These are phyloP conservation scores for Aspergillus arachidicola DNA, from an alignment of 2,329 filamentous ascomycete species.

Conservation along the genomic window DNA sequence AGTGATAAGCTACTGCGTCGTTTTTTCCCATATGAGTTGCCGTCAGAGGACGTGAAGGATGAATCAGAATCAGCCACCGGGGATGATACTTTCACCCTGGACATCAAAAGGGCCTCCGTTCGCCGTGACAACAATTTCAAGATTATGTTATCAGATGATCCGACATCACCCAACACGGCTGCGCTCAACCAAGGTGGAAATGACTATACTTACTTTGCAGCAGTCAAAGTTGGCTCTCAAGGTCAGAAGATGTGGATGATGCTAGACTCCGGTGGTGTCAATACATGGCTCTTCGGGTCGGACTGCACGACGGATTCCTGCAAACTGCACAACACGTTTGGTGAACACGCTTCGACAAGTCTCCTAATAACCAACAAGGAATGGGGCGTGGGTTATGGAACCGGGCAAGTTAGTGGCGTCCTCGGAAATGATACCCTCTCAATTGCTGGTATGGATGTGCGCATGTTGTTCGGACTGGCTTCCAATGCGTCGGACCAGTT, in stretches of 20 bases:
- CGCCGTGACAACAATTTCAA: constrained; percentile 54
- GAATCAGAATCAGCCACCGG: constrained; percentile 17
- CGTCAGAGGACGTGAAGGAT: constrained; percentile 22
- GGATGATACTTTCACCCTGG: constrained; percentile 32
- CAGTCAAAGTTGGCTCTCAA: constrained; percentile 53
- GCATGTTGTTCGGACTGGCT: constrained; percentile 73
- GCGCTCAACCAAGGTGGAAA: constrained; percentile 57
- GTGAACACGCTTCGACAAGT: constrained; percentile 65
- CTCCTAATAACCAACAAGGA: constrained; percentile 55
- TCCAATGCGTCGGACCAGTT: constrained; percentile 74
- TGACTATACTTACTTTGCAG: constrained; percentile 58
- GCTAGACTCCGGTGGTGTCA: constrained; percentile 60
- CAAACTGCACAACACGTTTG: constrained; percentile 69
- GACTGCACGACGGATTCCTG: constrained; percentile 70
- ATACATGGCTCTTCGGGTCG: constrained; percentile 81
- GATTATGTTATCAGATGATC: constrained; percentile 44
- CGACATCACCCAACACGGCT: constrained; percentile 49
- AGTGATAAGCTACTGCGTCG: constrained; percentile 28
- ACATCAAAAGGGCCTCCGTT: constrained; percentile 40
- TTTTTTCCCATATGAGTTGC: constrained; percentile 36
- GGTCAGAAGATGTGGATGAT: constrained; percentile 56
- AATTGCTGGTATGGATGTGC: constrained; percentile 66
- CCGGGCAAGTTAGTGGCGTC: constrained; percentile 70
- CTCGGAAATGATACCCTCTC: constrained; percentile 68
- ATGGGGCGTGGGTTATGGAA: constrained; percentile 75